A percentile compares a stretch with the other conserved stretches of the same genome.
Conservation (phyloP, 768 basidiomycete genomes). For the Boletus rufocinnamomeus region DNA sequence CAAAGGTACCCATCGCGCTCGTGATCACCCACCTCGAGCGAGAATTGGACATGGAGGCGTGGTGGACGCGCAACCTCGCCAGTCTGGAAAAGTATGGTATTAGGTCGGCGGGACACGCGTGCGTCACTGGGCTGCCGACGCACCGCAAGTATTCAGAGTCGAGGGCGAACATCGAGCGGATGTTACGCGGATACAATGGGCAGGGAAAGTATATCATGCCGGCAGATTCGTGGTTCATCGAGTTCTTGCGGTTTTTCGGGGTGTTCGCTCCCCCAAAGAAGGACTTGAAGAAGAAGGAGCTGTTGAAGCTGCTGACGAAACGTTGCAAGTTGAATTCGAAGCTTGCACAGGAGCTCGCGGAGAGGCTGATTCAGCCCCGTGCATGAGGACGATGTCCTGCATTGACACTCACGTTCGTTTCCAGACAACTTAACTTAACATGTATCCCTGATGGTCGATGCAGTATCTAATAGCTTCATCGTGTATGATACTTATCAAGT, state of each 20-base stretch:
- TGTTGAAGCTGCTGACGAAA: constrained; percentile 23
- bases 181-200: constrained; percentile 21
- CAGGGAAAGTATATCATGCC: constrained; percentile 26
- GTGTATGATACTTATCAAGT: not conserved
- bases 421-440: not conserved
- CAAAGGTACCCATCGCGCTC: constrained; percentile 31
- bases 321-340: constrained; percentile 27
- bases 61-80: constrained; percentile 33
- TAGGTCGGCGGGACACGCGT: constrained; percentile 30
- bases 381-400: not conserved
- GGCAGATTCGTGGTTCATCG: constrained; percentile 26
- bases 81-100: constrained; percentile 27
- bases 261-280: constrained; percentile 18
- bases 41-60: constrained; percentile 34
- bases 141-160: constrained; percentile 26
- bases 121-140: constrained; percentile 30
- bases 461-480: not conserved
- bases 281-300: constrained; percentile 18
- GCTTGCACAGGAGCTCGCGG: constrained; percentile 18
- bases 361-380: constrained; percentile 8
- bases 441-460: not conserved
- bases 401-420: not conserved
- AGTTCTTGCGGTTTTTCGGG: constrained; percentile 23
- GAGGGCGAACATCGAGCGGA: constrained; percentile 8
- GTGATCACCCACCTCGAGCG: constrained; percentile 42